Conservation (phyloP, 805 yeast species). For the Candida quercuum region DNA sequence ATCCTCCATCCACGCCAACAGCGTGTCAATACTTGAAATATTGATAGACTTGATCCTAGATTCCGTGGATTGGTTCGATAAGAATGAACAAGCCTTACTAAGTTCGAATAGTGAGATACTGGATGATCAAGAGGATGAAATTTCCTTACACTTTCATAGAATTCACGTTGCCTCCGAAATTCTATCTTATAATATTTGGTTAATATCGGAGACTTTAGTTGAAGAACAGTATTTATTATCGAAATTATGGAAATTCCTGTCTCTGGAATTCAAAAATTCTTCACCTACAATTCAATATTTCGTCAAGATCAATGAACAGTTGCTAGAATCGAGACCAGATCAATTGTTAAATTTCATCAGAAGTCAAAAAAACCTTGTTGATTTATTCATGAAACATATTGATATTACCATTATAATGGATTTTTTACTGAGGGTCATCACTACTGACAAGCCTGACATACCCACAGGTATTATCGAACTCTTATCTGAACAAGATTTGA, state of each 20-base stretch:
- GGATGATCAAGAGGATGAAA: slow-evolving; percentile 12
- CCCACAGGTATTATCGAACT: slow-evolving; percentile 86
- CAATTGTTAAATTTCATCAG: slow-evolving; percentile 52
- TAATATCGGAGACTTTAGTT: slow-evolving; percentile 82
- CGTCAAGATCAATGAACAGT: slow-evolving; percentile 82
- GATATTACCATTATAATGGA: slow-evolving; percentile 92
- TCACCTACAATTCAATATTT: slow-evolving; percentile 77
- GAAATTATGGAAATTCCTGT: slow-evolving; percentile 75
- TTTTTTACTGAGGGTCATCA: slow-evolving; percentile 77
- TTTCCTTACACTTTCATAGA: slow-evolving; percentile 21
- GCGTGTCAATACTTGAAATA: slow-evolving; percentile 38
- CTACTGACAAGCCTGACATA: slow-evolving; percentile 84
- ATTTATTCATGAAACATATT: slow-evolving; percentile 68
- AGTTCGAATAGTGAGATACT: slow-evolving; percentile 3
- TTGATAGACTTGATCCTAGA: slow-evolving; percentile 37
- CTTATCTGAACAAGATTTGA: slow-evolving; percentile 65
- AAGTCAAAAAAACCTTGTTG: slow-evolving; percentile 53
- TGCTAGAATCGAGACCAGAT: slow-evolving; percentile 71
- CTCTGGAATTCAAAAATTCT: slow-evolving; percentile 46
- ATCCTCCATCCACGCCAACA: background rate
- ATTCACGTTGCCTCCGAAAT: slow-evolving; percentile 78
- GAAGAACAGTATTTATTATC: slow-evolving; percentile 59
- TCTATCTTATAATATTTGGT: slow-evolving; percentile 85
- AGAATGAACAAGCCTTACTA: slow-evolving; percentile 14
- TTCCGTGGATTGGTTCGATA: slow-evolving; percentile 34